Percentiles rank a stretch among this genome's conserved stretches.
phyloP scores from a whole-genome alignment of 202 grass and related monocot genomes.

The Bolboschoenoplectus hybrid region DNA sequence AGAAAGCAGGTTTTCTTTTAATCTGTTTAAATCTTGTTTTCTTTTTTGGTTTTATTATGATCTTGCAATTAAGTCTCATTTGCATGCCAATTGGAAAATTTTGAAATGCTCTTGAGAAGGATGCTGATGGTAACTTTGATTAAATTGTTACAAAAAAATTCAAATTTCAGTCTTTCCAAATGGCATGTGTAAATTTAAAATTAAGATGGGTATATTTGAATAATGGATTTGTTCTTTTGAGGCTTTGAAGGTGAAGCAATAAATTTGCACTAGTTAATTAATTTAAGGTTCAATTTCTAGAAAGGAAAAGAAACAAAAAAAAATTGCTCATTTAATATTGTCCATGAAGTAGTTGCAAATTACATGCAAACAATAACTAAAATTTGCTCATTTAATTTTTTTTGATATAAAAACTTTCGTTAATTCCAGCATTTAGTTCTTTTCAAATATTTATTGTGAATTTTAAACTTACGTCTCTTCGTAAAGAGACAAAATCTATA shows the following conservation, averaged over 20 bases:
- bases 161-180: neutral
- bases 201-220: neutral
- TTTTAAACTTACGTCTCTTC: too few relatives aligned
- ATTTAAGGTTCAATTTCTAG: neutral
- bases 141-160: neutral
- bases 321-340: neutral
- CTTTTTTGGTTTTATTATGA: neutral
- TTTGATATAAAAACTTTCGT: too few relatives aligned
- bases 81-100: neutral
- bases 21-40: neutral
- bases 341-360: neutral
- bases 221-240: neutral
- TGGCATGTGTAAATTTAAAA: neutral
- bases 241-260: neutral
- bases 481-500: too few relatives aligned
- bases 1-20: constrained; percentile 35
- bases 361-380: constrained; percentile 3
- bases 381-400: neutral
- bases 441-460: too few relatives aligned
- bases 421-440: too few relatives aligned
- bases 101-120: neutral
- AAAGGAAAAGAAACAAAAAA: neutral
- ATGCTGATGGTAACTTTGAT: neutral
- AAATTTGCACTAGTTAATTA: neutral
- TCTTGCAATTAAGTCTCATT: neutral